These are phyloP conservation scores for Huntiella bhutanensis DNA, from an alignment of 2,329 filamentous ascomycete species.

Conservation along the genomic window DNA sequence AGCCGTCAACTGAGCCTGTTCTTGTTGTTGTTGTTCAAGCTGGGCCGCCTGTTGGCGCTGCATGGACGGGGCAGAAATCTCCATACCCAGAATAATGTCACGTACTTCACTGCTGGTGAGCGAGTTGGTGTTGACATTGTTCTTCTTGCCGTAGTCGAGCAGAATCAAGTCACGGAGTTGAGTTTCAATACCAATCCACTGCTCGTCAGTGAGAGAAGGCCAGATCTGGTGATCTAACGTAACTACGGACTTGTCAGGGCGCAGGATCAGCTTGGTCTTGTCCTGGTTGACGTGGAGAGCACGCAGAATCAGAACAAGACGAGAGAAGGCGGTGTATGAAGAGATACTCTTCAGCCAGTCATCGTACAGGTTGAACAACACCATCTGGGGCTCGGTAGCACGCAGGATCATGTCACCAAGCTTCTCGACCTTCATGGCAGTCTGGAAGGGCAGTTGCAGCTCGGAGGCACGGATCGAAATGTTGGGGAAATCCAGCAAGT, in stretches of 20 bases:
- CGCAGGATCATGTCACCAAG: constrained; percentile 96
- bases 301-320: constrained; percentile 79
- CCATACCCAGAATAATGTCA: constrained; percentile 98
- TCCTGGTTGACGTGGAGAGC: constrained; percentile 95
- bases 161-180: constrained; percentile 87
- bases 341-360: constrained; percentile 98
- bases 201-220: constrained; percentile 83
- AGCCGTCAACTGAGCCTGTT: constrained; percentile 88
- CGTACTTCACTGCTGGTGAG: constrained; percentile 92
- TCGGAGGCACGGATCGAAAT: constrained; percentile 97
- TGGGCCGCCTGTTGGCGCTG: constrained; percentile 96
- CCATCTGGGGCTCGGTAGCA: constrained; percentile 98
- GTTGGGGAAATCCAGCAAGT: constrained; percentile 94
- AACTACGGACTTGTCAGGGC: constrained; percentile 94
- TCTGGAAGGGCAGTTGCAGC: constrained; percentile 93
- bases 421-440: constrained; percentile 99
- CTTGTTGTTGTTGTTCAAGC: constrained; percentile 96
- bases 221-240: constrained; percentile 98
- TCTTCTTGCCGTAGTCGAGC: constrained; percentile 99
- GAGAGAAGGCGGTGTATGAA: constrained; percentile 94
- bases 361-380: constrained; percentile 95
- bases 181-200: constrained; percentile 99
- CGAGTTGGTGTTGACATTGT: constrained; percentile 96
- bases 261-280: constrained; percentile 88
- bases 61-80: constrained; percentile 94